Evolutionary conservation across 441 rosid genomes (phyloP).

Genomic region (Eruca vesicaria): DNA sequence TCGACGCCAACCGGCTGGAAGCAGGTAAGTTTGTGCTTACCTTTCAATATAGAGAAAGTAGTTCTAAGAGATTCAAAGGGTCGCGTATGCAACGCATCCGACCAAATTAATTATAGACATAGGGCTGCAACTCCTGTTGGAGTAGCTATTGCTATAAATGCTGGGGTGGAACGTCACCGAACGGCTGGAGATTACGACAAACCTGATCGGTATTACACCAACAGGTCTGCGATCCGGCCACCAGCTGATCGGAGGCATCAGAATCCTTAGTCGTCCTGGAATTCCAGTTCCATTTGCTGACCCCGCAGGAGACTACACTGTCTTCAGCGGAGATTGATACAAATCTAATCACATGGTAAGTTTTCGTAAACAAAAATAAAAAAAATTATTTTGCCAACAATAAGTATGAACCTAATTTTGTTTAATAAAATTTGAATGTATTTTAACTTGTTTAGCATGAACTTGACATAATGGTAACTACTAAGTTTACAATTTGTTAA

Average conservation of each 20-base stretch:
- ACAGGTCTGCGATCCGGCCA: no score
- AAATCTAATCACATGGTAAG: conserved; percentile 72
- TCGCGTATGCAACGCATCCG: no score
- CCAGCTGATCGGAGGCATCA: conserved; percentile 88
- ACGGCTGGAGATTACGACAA: no score
- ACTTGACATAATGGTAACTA: background rate
- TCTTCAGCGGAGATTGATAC: conserved; percentile 95
- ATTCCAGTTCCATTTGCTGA: conserved; percentile 88
- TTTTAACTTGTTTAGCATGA: background rate
- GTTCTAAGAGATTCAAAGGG: no score
- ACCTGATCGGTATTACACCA: no score
- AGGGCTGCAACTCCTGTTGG: no score
- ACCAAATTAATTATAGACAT: no score
- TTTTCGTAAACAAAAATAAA: background rate
- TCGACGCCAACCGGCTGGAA: no score
- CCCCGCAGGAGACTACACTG: conserved; percentile 78
- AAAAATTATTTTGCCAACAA: background rate
- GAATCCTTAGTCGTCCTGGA: conserved; percentile 75
- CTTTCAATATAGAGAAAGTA: no score
- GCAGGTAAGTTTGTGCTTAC: no score
- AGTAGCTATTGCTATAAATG: no score
- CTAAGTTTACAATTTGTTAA: background rate
- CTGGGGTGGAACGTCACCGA: no score
- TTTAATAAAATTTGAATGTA: background rate
- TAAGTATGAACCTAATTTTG: background rate